These are phyloP conservation scores for Rhynchospora tenuis DNA, from an alignment of 176 grass and related monocot genomes.

Conservation along the genomic window DNA sequence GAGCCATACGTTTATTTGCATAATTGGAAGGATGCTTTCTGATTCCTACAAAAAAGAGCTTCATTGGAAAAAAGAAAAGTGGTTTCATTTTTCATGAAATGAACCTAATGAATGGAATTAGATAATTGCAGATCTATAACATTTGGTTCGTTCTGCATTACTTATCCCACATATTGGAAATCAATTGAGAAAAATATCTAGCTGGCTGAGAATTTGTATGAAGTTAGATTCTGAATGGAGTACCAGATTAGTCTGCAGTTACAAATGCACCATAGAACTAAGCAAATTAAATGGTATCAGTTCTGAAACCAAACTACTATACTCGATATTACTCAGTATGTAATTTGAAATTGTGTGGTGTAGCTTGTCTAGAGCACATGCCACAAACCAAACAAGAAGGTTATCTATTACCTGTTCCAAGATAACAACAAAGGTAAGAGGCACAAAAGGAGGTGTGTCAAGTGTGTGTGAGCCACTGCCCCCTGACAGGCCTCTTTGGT, in stretches of 20 bases:
- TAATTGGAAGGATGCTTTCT: not conserved
- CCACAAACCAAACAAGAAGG: conserved; percentile 8
- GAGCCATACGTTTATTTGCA: not conserved
- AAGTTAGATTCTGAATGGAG: not conserved
- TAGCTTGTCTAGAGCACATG: conserved; percentile 6
- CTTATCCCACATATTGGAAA: not conserved
- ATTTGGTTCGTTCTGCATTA: not conserved
- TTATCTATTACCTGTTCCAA: not conserved
- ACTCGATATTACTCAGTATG: not conserved
- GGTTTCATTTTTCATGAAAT: not conserved
- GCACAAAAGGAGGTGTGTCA: conserved; percentile 67
- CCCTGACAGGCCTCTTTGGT: conserved; percentile 80
- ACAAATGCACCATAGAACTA: not conserved
- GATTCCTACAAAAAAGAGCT: not conserved
- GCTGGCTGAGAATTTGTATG: not conserved
- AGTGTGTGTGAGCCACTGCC: conserved; percentile 72
- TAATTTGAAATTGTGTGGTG: not conserved
- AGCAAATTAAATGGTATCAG: not conserved
- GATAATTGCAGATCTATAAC: not conserved
- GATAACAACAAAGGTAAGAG: conserved; percentile 21
- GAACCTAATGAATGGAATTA: not conserved
- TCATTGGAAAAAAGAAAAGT: not conserved
- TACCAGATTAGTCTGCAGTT: not conserved
- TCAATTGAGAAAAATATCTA: not conserved
- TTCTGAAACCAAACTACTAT: not conserved